Percentiles rank a stretch among this genome's conserved stretches.
These are phyloP conservation scores for Cytospora piceae DNA, from an alignment of 2,329 filamentous ascomycete species.

Conservation along the genomic window DNA sequence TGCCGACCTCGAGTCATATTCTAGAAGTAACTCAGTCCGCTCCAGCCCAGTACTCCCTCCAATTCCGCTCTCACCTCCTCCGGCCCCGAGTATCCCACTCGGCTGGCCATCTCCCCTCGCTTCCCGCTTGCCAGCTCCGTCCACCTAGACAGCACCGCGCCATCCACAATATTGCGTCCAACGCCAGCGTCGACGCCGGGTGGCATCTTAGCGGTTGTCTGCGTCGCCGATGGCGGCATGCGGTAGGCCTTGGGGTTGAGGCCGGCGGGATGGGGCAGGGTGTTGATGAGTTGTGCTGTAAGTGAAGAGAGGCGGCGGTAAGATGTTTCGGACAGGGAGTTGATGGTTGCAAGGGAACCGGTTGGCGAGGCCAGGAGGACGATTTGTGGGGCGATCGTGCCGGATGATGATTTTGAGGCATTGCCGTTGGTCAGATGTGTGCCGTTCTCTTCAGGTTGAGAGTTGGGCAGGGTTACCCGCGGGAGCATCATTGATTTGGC, in stretches of 20 bases:
- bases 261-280: conserved; percentile 75
- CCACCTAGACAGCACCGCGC: conserved; percentile 74
- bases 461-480: conserved; percentile 50
- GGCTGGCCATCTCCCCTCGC: conserved; percentile 71
- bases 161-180: conserved; percentile 75
- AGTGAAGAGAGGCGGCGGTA: conserved; percentile 86
- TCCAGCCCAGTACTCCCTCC: conserved; percentile 64
- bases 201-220: conserved; percentile 41
- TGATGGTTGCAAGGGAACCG: conserved; percentile 76
- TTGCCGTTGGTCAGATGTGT: conserved; percentile 34
- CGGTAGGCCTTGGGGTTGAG: conserved; percentile 85
- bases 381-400: conserved; percentile 42
- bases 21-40: conserved; percentile 62
- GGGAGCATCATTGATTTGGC: conserved; percentile 75
- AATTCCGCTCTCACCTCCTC: conserved; percentile 73
- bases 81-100: conserved; percentile 69
- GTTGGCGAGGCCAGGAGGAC: conserved; percentile 75
- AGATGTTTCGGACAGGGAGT: conserved; percentile 74
- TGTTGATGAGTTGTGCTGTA: conserved; percentile 76
- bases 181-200: conserved; percentile 62
- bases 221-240: conserved; percentile 53
- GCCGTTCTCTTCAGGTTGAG: conserved; percentile 42
- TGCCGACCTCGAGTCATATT: not conserved
- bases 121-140: conserved; percentile 74
- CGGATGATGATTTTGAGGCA: conserved; percentile 42